These are phyloP conservation scores for Cupressus sempervirens DNA, from an alignment of 75 land plant genomes.

Conservation along the genomic window DNA sequence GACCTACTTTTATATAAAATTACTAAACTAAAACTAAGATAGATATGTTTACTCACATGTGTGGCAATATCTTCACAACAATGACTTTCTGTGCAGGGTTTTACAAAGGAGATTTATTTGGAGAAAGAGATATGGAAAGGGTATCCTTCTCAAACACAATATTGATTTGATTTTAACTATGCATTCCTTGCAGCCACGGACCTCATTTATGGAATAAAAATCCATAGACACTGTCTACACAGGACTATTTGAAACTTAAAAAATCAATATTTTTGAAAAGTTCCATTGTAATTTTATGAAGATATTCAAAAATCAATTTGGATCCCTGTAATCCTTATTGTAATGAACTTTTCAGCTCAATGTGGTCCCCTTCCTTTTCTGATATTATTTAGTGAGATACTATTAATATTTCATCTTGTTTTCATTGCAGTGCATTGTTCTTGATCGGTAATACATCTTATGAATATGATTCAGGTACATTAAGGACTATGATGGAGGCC, in stretches of 20 bases:
- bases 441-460: neutral
- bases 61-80: neutral
- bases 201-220: neutral
- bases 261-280: neutral
- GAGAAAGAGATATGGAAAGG: slow-evolving; percentile 98
- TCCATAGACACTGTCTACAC: neutral
- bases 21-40: neutral
- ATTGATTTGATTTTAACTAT: neutral
- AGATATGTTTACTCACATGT: neutral
- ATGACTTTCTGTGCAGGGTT: slow-evolving; percentile 49
- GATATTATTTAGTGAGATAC: neutral
- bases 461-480: slow-evolving; percentile 61
- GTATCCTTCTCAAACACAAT: slow-evolving; percentile 33
- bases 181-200: neutral
- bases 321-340: neutral
- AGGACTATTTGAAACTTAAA: neutral
- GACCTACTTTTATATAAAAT: neutral
- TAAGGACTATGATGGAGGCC: slow-evolving; percentile 98
- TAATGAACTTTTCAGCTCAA: too few relatives aligned
- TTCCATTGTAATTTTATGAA: neutral
- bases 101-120: slow-evolving; percentile 88
- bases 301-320: neutral
- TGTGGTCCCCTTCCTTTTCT: neutral
- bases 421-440: neutral
- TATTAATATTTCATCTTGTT: neutral